Conservation (phyloP, 2,329 filamentous ascomycete species). For the Raffaelea albimanens region DNA sequence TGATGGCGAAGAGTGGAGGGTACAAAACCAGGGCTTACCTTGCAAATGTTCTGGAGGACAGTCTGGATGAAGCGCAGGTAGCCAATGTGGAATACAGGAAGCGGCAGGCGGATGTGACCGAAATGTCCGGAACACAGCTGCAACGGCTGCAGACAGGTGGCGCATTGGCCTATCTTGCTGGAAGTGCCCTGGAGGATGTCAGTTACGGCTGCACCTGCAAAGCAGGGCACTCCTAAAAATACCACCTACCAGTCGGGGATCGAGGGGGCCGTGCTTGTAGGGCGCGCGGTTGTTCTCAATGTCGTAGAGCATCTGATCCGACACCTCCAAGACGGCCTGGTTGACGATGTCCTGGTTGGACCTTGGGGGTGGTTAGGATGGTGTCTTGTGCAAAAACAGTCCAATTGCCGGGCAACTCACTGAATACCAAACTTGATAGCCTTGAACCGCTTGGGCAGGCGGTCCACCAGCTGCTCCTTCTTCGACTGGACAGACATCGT, state of each 20-base stretch:
- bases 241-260: constrained; percentile 63
- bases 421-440: constrained; percentile 91
- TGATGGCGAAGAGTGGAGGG: constrained; percentile 3
- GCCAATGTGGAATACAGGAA: constrained; percentile 92
- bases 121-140: constrained; percentile 91
- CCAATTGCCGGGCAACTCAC: constrained; percentile 35
- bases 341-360: constrained; percentile 92
- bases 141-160: constrained; percentile 73
- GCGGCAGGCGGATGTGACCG: constrained; percentile 79
- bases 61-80: constrained; percentile 90
- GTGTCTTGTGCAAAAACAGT: no score
- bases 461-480: constrained; percentile 86
- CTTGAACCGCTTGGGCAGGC: constrained; percentile 82
- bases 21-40: constrained; percentile 30
- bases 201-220: no score
- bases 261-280: constrained; percentile 76
- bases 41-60: constrained; percentile 93
- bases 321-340: constrained; percentile 89
- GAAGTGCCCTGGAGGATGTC: constrained; percentile 57
- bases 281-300: constrained; percentile 68
- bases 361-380: constrained; percentile 28
- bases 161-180: constrained; percentile 68
- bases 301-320: constrained; percentile 90
- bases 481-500: neutral
- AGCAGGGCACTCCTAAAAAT: no score